phyloP scores from a whole-genome alignment of 306 rosid genomes.

The Canavalia ensiformis region DNA sequence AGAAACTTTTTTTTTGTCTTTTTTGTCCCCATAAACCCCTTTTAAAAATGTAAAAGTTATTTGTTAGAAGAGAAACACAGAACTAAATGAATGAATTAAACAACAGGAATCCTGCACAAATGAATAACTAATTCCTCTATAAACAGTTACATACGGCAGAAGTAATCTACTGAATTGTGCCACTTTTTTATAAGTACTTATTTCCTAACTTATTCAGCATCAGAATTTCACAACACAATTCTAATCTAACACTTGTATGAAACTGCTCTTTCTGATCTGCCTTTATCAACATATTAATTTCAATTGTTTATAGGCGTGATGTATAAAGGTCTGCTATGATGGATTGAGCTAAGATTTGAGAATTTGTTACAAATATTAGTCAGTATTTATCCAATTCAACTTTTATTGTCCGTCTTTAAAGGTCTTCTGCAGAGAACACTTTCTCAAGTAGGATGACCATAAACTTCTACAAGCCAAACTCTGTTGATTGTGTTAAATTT shows the following conservation, averaged over 20 bases:
- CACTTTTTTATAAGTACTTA: slow-evolving; percentile 33
- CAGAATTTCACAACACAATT: background rate
- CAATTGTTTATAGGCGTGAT: background rate
- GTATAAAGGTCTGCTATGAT: background rate
- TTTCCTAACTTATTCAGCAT: background rate
- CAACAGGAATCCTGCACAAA: slow-evolving; percentile 27
- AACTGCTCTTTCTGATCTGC: slow-evolving; percentile 23
- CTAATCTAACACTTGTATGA: slow-evolving; percentile 8
- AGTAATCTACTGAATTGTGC: background rate
- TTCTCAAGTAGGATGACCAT: background rate
- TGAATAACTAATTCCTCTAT: background rate
- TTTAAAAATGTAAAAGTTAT: background rate
- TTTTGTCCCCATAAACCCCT: background rate
- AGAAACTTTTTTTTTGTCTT: background rate
- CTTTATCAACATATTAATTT: slow-evolving; percentile 17
- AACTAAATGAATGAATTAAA: slow-evolving; percentile 17
- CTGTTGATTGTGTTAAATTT: background rate
- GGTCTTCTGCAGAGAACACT: background rate
- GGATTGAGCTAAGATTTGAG: background rate
- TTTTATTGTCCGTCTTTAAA: background rate
- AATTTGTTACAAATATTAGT: slow-evolving; percentile 11
- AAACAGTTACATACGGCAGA: background rate
- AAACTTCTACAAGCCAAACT: slow-evolving; percentile 22
- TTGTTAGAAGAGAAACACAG: slow-evolving; percentile 14
- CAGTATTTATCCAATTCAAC: slow-evolving; percentile 11